Conservation (phyloP, 768 basidiomycete species). For the Boletellus sp. region DNA sequence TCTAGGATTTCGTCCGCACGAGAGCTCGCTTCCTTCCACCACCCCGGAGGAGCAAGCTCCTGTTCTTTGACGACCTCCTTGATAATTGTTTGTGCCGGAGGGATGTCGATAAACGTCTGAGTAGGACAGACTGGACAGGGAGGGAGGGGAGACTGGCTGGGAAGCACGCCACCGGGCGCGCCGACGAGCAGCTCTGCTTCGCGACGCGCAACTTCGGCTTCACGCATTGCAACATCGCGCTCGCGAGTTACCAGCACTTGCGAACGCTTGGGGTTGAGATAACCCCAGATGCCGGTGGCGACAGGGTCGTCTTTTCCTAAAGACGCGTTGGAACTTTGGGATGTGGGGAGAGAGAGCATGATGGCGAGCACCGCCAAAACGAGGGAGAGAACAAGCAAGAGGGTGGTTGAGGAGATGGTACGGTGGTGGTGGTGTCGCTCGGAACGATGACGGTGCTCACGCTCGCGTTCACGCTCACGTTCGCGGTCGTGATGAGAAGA, state of each 20-base stretch:
- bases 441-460: conserved; percentile 53
- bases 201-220: conserved; percentile 85
- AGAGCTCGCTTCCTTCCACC: conserved; percentile 62
- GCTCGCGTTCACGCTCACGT: conserved; percentile 49
- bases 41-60: conserved; percentile 73
- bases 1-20: conserved; percentile 81
- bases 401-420: conserved; percentile 86
- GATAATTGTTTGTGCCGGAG: conserved; percentile 73
- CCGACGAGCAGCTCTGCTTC: conserved; percentile 83
- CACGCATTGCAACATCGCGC: conserved; percentile 73
- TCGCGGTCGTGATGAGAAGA: conserved; percentile 72
- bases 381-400: conserved; percentile 81
- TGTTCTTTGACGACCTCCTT: conserved; percentile 86
- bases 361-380: conserved; percentile 85
- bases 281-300: conserved; percentile 59
- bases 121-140: conserved; percentile 58
- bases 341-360: conserved; percentile 81
- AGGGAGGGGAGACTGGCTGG: conserved; percentile 47
- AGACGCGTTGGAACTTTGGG: conserved; percentile 32
- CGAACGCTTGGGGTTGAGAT: conserved; percentile 77
- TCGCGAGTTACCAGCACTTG: conserved; percentile 79
- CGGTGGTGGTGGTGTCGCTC: conserved; percentile 74
- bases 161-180: conserved; percentile 76
- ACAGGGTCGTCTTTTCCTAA: conserved; percentile 36
- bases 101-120: conserved; percentile 53